These are phyloP conservation scores for Penicillium longicatenatum DNA, from an alignment of 495 filamentous ascomycete genomes.

Conservation along the genomic window DNA sequence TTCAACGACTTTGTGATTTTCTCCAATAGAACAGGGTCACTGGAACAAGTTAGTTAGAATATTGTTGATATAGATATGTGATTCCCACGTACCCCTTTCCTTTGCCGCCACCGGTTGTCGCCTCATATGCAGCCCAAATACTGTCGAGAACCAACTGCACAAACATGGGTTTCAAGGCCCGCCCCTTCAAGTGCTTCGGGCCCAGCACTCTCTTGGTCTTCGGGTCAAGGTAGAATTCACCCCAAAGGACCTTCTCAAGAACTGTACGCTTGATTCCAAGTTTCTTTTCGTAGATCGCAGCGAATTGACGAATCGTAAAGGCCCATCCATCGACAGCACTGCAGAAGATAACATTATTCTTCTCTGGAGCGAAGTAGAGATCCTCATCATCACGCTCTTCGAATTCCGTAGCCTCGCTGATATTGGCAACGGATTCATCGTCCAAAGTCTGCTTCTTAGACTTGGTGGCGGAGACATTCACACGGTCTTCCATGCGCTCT, in stretches of 20 bases:
- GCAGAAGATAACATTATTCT: conserved; percentile 98
- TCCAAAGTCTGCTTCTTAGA: conserved; percentile 45
- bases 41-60: conserved; percentile 38
- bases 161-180: conserved; percentile 93
- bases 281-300: conserved; percentile 92
- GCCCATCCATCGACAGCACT: conserved; percentile 98
- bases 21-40: conserved; percentile 79
- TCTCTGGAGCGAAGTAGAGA: conserved; percentile 96
- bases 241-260: conserved; percentile 95
- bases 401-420: conserved; percentile 58
- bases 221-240: conserved; percentile 93
- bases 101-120: conserved; percentile 77
- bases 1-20: conserved; percentile 93
- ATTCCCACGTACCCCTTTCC: conserved; percentile 69
- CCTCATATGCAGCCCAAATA: conserved; percentile 96
- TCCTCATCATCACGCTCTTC: conserved; percentile 96
- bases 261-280: conserved; percentile 89
- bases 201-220: conserved; percentile 94
- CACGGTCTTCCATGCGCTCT: conserved; percentile 84
- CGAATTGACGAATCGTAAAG: conserved; percentile 94
- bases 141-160: conserved; percentile 95
- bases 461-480: conserved; percentile 56
- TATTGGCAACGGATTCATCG: conserved; percentile 49
- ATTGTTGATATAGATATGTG: not conserved
- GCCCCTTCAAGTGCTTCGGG: conserved; percentile 89